Evolutionary conservation across 208 protist species (phyloP).

Genomic region (Leptomonas pyrrhocoris): DNA sequence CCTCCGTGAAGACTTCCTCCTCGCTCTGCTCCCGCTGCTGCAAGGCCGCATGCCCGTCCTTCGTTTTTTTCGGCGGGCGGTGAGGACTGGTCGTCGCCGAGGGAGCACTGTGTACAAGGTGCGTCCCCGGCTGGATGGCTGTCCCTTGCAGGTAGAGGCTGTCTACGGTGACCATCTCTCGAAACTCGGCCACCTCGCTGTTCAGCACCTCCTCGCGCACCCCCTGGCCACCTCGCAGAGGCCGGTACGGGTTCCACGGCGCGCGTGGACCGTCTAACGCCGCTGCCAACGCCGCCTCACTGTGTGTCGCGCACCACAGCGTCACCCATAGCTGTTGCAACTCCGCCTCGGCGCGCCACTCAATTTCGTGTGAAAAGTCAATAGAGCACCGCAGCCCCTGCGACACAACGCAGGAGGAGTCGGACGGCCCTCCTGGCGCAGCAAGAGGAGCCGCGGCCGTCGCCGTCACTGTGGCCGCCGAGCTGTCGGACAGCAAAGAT

Average conservation of each 20-base stretch:
- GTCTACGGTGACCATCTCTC: slow-evolving; percentile 37
- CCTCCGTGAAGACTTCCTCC: slow-evolving; percentile 22
- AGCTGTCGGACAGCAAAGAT: not conserved
- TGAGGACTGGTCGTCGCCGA: not conserved
- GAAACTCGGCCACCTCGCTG: slow-evolving; percentile 78
- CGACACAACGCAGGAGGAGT: not conserved
- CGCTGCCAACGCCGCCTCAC: slow-evolving; percentile 36
- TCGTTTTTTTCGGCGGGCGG: not conserved
- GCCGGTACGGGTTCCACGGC: slow-evolving; percentile 84
- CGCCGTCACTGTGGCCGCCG: not conserved
- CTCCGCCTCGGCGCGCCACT: slow-evolving; percentile 48
- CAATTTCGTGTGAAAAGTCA: slow-evolving; percentile 53
- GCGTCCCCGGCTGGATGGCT: not conserved
- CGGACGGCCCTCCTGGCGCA: not conserved
- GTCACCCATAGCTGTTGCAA: slow-evolving; percentile 44
- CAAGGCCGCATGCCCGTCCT: not conserved
- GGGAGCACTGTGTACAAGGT: not conserved
- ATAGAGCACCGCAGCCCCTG: slow-evolving; percentile 24
- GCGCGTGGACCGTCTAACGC: slow-evolving; percentile 46
- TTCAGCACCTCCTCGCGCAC: slow-evolving; percentile 64
- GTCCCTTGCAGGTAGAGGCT: slow-evolving; percentile 53
- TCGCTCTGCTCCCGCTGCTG: not conserved
- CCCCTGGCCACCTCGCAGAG: slow-evolving; percentile 46
- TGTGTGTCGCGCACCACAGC: slow-evolving; percentile 55
- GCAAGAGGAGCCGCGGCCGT: not conserved